These are phyloP conservation scores for Benincasa hispida DNA, from an alignment of 306 rosid species.

Conservation along the genomic window DNA sequence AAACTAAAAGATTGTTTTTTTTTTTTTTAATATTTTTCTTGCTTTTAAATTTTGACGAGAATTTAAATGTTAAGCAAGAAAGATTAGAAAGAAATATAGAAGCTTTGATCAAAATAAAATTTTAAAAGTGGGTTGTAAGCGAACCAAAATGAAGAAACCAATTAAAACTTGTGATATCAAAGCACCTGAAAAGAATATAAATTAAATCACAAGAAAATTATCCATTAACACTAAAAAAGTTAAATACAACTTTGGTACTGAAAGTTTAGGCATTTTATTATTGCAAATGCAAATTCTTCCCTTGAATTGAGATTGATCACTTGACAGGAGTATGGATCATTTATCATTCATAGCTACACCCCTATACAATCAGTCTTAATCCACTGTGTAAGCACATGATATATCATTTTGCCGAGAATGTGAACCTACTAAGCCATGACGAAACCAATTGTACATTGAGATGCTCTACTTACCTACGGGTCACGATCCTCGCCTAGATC, in stretches of 20 bases:
- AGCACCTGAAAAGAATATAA: neutral
- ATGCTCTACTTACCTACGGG: slow-evolving; percentile 3
- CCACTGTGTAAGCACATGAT: neutral
- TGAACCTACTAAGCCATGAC: neutral
- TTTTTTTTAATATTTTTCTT: too few species aligned
- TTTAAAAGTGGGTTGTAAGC: too few species aligned
- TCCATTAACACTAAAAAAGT: neutral
- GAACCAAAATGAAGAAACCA: too few species aligned
- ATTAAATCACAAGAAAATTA: neutral
- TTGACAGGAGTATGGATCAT: neutral
- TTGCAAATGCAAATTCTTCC: slow-evolving; percentile 5
- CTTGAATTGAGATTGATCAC: neutral
- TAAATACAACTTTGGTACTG: neutral
- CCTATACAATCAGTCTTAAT: neutral
- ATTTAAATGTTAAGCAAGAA: too few species aligned
- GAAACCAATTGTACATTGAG: neutral
- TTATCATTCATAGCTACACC: neutral
- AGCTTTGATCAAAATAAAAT: too few species aligned
- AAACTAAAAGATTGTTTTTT: too few species aligned
- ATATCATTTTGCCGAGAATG: neutral
- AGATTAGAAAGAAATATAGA: too few species aligned
- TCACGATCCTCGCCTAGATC: slow-evolving; percentile 44
- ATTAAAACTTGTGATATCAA: neutral
- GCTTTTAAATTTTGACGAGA: too few species aligned
- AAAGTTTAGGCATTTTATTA: neutral